A percentile compares a stretch with the other conserved stretches of the same genome.
Evolutionary conservation across 2,329 filamentous ascomycete species (phyloP).

Genomic region (Ilyonectria sp.): DNA sequence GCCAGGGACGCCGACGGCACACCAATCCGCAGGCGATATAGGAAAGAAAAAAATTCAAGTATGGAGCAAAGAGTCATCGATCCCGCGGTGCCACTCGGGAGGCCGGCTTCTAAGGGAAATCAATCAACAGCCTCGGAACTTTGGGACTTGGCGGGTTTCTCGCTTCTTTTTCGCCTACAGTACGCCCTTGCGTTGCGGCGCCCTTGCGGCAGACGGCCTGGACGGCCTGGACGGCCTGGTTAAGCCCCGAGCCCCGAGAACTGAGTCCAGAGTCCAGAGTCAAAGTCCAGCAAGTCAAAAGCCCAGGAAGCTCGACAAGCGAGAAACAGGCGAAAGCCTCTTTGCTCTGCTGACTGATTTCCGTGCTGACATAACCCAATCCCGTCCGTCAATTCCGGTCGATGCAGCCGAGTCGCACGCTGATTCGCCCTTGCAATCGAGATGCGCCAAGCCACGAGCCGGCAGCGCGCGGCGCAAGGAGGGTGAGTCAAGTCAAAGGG

Average conservation of each 20-base stretch:
- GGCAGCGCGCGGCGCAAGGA: neutral
- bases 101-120: neutral
- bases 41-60: neutral
- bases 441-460: neutral
- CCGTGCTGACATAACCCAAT: constrained; percentile 9
- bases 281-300: too few species aligned
- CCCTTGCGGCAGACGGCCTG: neutral
- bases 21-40: neutral
- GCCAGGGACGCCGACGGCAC: neutral
- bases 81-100: too few species aligned
- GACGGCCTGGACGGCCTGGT: too few species aligned
- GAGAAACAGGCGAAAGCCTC: neutral
- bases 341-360: constrained; percentile 8
- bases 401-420: neutral
- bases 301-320: neutral
- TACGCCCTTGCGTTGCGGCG: constrained; percentile 10
- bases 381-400: neutral
- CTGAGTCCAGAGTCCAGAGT: too few species aligned
- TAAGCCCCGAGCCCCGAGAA: too few species aligned
- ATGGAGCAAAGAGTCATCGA: constrained; percentile 6
- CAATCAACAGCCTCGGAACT: neutral
- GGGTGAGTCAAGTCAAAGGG: neutral
- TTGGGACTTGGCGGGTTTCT: neutral
- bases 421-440: neutral
- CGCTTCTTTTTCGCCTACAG: neutral